A percentile compares a stretch with the other conserved stretches of the same genome.
Conservation (phyloP, 768 basidiomycete genomes). For the Candolleomyces eurysporus region DNA sequence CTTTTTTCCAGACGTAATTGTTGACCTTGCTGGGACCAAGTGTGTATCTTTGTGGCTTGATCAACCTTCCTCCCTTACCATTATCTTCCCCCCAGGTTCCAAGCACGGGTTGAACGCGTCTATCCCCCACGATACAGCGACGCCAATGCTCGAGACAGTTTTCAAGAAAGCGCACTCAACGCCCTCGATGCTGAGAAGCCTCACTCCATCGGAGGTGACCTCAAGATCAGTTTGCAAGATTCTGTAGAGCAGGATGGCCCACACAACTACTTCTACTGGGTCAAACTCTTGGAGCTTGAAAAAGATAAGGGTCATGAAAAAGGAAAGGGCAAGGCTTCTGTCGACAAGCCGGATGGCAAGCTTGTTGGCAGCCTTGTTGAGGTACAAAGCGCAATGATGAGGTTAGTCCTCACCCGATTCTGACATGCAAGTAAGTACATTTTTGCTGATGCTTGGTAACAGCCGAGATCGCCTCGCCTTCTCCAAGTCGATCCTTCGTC, state of each 20-base stretch:
- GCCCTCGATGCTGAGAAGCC: constrained; percentile 47
- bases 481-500: constrained; percentile 94
- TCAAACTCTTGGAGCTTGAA: constrained; percentile 79
- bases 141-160: constrained; percentile 46
- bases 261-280: constrained; percentile 80
- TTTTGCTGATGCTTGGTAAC: constrained; percentile 2
- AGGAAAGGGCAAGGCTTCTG: constrained; percentile 53
- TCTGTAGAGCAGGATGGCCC: constrained; percentile 76
- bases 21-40: constrained; percentile 88
- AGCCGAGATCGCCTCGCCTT: constrained; percentile 96
- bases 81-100: constrained; percentile 54
- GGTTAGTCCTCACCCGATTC: constrained; percentile 42
- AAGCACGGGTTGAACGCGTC: constrained; percentile 77
- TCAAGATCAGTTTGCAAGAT: constrained; percentile 72
- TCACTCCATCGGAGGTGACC: constrained; percentile 77
- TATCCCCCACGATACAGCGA: constrained; percentile 63
- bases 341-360: constrained; percentile 45
- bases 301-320: constrained; percentile 67
- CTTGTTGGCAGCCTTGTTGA: constrained; percentile 80
- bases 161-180: constrained; percentile 41
- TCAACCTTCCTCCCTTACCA: constrained; percentile 3
- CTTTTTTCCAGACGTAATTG: constrained; percentile 63
- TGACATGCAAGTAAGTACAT: neutral
- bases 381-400: constrained; percentile 76
- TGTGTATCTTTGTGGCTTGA: constrained; percentile 30